Evolutionary conservation across 805 yeast genomes (phyloP), one percentile per base, ranked within the genome.

Genomic region (Saturnispora mendoncae): DNA sequence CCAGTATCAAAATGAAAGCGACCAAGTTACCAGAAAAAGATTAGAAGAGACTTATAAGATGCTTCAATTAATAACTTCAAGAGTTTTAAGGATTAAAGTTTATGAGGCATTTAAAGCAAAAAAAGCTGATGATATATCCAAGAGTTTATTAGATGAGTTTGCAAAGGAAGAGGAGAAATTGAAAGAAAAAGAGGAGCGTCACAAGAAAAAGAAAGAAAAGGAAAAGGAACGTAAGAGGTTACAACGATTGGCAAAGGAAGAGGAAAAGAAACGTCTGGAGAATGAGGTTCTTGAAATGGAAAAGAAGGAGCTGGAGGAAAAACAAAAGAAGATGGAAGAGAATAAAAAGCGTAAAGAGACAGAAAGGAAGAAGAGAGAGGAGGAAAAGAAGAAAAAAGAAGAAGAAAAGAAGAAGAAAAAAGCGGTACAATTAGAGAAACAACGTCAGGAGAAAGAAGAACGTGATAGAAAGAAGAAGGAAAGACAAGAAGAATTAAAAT

Each of bases 1-100:
- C 3, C 63, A 65, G 1, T 62, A 64, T 3, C 67, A 62, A 12
- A 69, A 65, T 4, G 70, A 63, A 3, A 67, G 61, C 9, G 72
- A 65, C n/a, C 66, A 54, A 57, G 76, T 71, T 46, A 80, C 78
- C 39, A 81, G 76, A 45, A 65, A 69, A 57, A 70, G 87, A 38
- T 62, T 84, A 53, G 80, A 76, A 52, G 94, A 87, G 60, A 80
- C 90, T 10, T 80, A 88, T 29, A 76, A 82, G 20, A 72, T 85
- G 68, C 72, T 88, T 46, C 86, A 84, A 52, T 69, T 84, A 40
- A 82, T 86, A 42, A 84, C 88, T 1, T 80, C 92, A 4, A 76
- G 84, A 40, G 68, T 85, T 55, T 71, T 88, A 51, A 84, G 83
- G 53, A 78, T 76, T 49, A 72, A 86, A 34, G 72, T 88, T 25